Evolutionary conservation across 768 basidiomycete genomes (phyloP).

Genomic region (Agrocybe praecox): DNA sequence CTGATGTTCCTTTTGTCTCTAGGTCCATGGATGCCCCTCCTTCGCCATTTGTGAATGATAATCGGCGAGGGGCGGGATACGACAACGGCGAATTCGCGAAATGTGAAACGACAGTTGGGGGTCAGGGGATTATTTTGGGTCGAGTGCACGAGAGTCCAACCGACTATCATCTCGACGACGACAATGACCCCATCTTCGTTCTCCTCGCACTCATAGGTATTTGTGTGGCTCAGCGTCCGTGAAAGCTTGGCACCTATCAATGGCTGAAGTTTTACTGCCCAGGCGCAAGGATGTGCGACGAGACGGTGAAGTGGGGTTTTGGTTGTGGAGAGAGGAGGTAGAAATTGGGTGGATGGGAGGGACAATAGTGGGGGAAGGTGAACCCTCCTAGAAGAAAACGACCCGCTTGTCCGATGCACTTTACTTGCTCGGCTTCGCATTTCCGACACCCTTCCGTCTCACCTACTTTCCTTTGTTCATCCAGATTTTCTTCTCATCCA

Average conservation of each 20-base stretch:
- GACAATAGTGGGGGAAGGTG: background rate
- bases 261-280: conserved; percentile 15
- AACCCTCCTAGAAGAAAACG: background rate
- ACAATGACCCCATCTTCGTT: conserved; percentile 7
- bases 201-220: background rate
- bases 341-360: background rate
- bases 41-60: background rate
- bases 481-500: background rate
- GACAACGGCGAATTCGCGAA: no score
- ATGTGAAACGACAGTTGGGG: no score
- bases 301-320: background rate
- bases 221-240: conserved; percentile 10
- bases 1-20: background rate
- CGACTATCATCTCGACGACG: no score
- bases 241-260: conserved; percentile 16
- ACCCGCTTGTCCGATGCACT: background rate
- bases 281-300: background rate
- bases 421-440: background rate
- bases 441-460: background rate
- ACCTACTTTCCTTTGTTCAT: background rate
- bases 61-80: no score
- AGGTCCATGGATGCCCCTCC: background rate
- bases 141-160: no score
- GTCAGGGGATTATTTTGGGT: no score
- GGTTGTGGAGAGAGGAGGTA: background rate